Evolutionary conservation across 139 green algal genomes (phyloP), one percentile per base, ranked within the genome.

Genomic region (Pleodorina starrii): DNA sequence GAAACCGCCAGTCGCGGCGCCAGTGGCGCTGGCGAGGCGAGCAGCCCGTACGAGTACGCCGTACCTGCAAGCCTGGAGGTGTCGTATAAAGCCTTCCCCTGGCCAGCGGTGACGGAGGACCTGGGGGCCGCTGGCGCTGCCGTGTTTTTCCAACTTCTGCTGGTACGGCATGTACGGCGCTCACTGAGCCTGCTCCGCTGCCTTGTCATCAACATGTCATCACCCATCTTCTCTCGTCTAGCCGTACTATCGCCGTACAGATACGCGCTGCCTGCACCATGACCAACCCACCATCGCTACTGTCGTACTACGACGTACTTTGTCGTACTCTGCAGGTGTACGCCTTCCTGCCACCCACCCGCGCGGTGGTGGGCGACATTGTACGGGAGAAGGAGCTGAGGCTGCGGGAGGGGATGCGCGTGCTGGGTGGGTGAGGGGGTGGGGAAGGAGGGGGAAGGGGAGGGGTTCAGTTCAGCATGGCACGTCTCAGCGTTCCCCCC

Each of bases 351-450:
- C 57, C 90, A 21, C 91, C 95, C 38, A 95, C 94, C 1, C 88
- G 94, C 0, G 90, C 77, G 14, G 86, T 91, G 48, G 94, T 98
- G 72, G 91, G 82, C 1, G 91, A 88, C 27, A 91, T 98, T 14
- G 95, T 97, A 66, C 85, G 94, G 16, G 96, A 98, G 92, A 96
- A 96, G 93, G 96, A 98, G 92, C 92, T 98, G 87, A 81, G 94
- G 68, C 92, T 98, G 90, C 78, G 96, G 40, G 96, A 98, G 91
- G 95, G 94, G 63, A 97, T 98, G 96, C 86, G 91, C 27, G 93
- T 97, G 38, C 48, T 97, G 66, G 95, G 96, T 97, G 42, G 5
- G 54, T 66, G 25, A 25, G 54, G 54, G 21, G 6, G 54, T 66
- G 54, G 54, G 6, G 54, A 66, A 5, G 29, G 54, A 12, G 3